phyloP scores from a whole-genome alignment of 2,329 filamentous ascomycete species.

The Sclerotinia glacialis region DNA sequence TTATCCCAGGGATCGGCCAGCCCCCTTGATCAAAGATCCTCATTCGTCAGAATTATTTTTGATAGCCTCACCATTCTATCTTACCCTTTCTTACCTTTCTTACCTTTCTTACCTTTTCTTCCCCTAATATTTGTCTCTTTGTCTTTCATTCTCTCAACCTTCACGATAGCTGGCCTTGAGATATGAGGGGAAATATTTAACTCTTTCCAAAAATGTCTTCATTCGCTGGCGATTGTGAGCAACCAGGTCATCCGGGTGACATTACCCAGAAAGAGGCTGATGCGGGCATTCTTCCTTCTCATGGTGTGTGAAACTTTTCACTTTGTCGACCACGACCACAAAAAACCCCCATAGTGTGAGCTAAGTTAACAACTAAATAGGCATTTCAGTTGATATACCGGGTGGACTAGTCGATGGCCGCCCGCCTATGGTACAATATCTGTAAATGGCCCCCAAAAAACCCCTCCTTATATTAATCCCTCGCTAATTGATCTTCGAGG shows the following conservation, averaged over 20 bases:
- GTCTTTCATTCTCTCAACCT: constrained; percentile 6
- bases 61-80: constrained; percentile 14
- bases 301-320: constrained; percentile 42
- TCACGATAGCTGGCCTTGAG: constrained; percentile 8
- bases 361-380: constrained; percentile 22
- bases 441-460: constrained; percentile 30
- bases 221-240: constrained; percentile 22
- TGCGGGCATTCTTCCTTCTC: constrained; percentile 46
- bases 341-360: not conserved
- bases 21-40: constrained; percentile 16
- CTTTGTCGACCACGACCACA: not conserved
- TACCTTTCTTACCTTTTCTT: constrained; percentile 18
- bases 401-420: constrained; percentile 40
- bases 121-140: not conserved
- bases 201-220: constrained; percentile 27
- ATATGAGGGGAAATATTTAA: constrained; percentile 22
- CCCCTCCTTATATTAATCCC: constrained; percentile 13
- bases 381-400: constrained; percentile 45
- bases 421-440: constrained; percentile 41
- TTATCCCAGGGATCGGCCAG: constrained; percentile 4
- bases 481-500: constrained; percentile 40
- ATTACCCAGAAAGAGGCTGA: constrained; percentile 34
- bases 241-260: constrained; percentile 31
- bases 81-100: no score
- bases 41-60: constrained; percentile 11